A percentile compares a stretch with the other conserved stretches of the same genome.
These are phyloP conservation scores for Tirmania nivea DNA, from an alignment of 495 filamentous ascomycete species.

Conservation along the genomic window DNA sequence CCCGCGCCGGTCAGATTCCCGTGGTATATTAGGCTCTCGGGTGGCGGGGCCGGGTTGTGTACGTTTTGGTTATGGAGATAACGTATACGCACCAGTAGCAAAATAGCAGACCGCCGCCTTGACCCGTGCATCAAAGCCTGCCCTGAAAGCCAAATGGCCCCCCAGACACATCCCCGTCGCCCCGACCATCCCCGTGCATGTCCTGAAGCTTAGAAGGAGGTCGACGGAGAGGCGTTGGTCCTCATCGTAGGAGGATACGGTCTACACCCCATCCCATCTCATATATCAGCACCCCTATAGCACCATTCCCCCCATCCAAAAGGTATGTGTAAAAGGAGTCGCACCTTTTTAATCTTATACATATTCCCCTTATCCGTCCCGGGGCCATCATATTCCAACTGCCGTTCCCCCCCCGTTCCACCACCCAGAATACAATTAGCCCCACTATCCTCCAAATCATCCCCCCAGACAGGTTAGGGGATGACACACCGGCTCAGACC, in stretches of 20 bases:
- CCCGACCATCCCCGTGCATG: slow-evolving; percentile 69
- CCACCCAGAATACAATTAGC: neutral
- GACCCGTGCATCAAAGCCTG: slow-evolving; percentile 56
- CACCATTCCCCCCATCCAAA: neutral
- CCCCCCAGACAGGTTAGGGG: neutral
- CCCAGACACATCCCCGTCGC: slow-evolving; percentile 91
- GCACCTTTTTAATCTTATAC: slow-evolving; percentile 53
- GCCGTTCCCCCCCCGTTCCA: neutral
- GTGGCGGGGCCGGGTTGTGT: too few relatives aligned
- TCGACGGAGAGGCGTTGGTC: slow-evolving; percentile 57
- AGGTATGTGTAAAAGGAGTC: too few relatives aligned
- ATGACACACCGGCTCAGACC: slow-evolving; percentile 37
- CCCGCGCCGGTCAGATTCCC: too few relatives aligned
- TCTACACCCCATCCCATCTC: slow-evolving; percentile 25
- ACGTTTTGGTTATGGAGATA: too few relatives aligned
- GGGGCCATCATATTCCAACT: slow-evolving; percentile 58
- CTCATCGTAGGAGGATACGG: slow-evolving; percentile 71
- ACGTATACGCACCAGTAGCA: slow-evolving; percentile 32
- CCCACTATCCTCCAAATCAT: neutral
- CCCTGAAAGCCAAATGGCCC: slow-evolving; percentile 71
- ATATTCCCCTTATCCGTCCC: slow-evolving; percentile 76
- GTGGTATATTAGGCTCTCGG: neutral
- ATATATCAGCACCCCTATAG: slow-evolving; percentile 2
- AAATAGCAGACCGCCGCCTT: slow-evolving; percentile 70
- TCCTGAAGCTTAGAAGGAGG: slow-evolving; percentile 47